These are phyloP conservation scores for Fusarium hostae DNA, from an alignment of 2,329 filamentous ascomycete species.

Conservation along the genomic window DNA sequence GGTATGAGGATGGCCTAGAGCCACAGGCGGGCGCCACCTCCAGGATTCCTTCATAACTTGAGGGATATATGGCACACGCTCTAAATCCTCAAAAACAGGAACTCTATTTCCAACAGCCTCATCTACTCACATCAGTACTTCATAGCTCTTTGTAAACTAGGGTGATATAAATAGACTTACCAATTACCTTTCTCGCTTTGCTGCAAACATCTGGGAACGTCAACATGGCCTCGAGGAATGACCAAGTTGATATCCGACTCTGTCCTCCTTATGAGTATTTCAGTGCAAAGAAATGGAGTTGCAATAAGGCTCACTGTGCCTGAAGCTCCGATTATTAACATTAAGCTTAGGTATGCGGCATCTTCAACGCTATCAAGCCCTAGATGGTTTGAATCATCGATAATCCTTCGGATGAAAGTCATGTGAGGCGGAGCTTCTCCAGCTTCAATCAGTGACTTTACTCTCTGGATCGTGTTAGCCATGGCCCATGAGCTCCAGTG, in stretches of 20 bases:
- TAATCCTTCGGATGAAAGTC: background rate
- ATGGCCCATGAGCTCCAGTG: background rate
- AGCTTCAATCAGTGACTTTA: background rate
- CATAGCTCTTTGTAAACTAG: accelerated
- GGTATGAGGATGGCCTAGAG: background rate
- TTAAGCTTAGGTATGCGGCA: background rate
- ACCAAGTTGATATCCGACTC: background rate
- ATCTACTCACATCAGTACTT: background rate
- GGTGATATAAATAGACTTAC: background rate
- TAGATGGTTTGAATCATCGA: background rate
- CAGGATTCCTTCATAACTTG: background rate
- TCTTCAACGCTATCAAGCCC: background rate
- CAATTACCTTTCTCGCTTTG: background rate
- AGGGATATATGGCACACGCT: background rate
- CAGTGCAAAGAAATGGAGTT: too few relatives aligned
- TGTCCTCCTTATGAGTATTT: background rate
- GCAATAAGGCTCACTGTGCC: background rate
- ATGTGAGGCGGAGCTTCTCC: background rate
- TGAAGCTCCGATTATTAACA: background rate
- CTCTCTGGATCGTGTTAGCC: background rate
- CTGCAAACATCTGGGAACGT: background rate
- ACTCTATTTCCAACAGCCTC: background rate
- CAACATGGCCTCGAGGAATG: background rate
- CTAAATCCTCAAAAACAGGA: background rate
- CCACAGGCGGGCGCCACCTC: background rate